phyloP scores from a whole-genome alignment of 345 rosid species.

The Ailanthus altissimus region DNA sequence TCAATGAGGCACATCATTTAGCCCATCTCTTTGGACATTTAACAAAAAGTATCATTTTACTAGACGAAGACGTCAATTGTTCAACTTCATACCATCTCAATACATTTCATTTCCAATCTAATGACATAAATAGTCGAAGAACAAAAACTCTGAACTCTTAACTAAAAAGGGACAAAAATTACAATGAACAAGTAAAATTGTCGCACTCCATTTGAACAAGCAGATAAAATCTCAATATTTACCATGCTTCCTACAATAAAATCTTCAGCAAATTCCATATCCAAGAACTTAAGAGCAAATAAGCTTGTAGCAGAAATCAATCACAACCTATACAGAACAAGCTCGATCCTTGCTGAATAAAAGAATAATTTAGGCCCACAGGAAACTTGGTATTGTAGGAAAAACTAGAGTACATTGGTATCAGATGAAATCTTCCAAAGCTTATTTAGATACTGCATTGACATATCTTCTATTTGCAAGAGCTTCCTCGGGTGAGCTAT shows the following conservation, averaged over 20 bases:
- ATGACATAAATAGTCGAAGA: neutral
- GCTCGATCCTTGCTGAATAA: neutral
- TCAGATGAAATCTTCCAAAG: neutral
- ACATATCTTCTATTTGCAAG: neutral
- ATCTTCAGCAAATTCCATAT: neutral
- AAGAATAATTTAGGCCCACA: neutral
- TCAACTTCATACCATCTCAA: neutral
- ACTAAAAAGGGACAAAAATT: neutral
- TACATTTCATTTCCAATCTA: neutral
- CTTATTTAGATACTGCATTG: neutral
- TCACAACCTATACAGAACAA: neutral
- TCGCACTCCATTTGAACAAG: neutral
- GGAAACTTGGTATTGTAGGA: neutral
- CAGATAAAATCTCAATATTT: neutral
- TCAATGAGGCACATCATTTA: neutral
- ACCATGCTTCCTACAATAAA: neutral
- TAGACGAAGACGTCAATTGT: neutral
- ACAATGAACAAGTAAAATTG: neutral
- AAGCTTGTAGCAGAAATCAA: neutral
- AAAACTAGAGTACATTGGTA: neutral
- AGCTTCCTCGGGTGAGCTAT: neutral
- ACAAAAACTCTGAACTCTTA: neutral
- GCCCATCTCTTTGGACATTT: neutral
- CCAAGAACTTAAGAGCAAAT: neutral
- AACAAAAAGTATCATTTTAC: neutral